Percentiles rank a stretch among this genome's conserved stretches.
Conservation (phyloP, 352 stramenopile genomes). For the Phytophthora megakarya region DNA sequence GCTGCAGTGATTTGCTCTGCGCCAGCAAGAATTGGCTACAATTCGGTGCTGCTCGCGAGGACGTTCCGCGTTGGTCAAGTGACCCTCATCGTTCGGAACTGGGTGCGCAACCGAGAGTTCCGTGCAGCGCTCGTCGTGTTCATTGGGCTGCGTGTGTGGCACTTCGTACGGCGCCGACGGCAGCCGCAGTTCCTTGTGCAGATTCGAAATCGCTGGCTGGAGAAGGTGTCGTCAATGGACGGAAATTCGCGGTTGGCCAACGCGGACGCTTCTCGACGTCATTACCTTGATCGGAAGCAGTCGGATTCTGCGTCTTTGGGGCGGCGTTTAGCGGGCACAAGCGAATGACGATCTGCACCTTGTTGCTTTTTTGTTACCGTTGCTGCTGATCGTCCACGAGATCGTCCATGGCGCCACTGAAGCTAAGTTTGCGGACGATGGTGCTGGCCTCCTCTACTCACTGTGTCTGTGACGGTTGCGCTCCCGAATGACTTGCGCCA, state of each 20-base stretch:
- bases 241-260: slow-evolving; percentile 12
- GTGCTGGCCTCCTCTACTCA: slow-evolving; percentile 12
- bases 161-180: slow-evolving; percentile 50
- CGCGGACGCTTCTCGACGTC: slow-evolving; percentile 6
- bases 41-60: slow-evolving; percentile 50
- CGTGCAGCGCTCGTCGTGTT: slow-evolving; percentile 60
- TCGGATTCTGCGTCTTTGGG: slow-evolving; percentile 28
- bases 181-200: slow-evolving; percentile 66
- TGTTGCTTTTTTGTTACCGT: slow-evolving; percentile 4
- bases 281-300: too few relatives aligned
- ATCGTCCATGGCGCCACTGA: slow-evolving; percentile 53
- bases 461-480: slow-evolving; percentile 25
- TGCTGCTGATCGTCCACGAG: slow-evolving; percentile 21
- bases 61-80: slow-evolving; percentile 49
- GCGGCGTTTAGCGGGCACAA: slow-evolving; percentile 50
- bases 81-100: slow-evolving; percentile 40
- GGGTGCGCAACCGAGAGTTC: slow-evolving; percentile 54
- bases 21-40: slow-evolving; percentile 47
- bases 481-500: slow-evolving; percentile 27
- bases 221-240: slow-evolving; percentile 60
- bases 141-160: slow-evolving; percentile 52
- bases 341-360: slow-evolving; percentile 72
- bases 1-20: slow-evolving; percentile 46
- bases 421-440: slow-evolving; percentile 69
- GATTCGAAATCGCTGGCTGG: slow-evolving; percentile 64